Conservation (phyloP, 2,329 filamentous ascomycete genomes). For the Verticillium alfalfae region DNA sequence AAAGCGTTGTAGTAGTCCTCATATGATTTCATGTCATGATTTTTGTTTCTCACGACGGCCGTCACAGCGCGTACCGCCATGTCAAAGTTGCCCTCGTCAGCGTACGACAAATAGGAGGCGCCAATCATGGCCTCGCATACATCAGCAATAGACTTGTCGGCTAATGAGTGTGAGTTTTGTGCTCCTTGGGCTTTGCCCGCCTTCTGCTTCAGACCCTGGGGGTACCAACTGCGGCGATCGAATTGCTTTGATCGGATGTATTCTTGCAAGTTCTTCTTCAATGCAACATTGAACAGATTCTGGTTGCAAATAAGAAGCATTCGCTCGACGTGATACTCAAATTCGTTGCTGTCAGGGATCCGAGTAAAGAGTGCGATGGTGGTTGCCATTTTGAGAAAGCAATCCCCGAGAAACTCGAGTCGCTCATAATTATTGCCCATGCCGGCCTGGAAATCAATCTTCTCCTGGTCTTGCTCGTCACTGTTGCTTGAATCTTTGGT, state of each 20-base stretch:
- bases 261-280: slow-evolving; percentile 59
- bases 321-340: slow-evolving; percentile 80
- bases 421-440: slow-evolving; percentile 96
- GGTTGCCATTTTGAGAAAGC: slow-evolving; percentile 92
- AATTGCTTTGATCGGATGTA: slow-evolving; percentile 83
- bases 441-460: slow-evolving; percentile 70
- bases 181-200: slow-evolving; percentile 62
- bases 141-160: slow-evolving; percentile 88
- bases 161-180: slow-evolving; percentile 58
- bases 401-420: slow-evolving; percentile 88
- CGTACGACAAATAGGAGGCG: slow-evolving; percentile 60
- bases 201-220: slow-evolving; percentile 66
- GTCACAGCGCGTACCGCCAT: slow-evolving; percentile 60
- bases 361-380: slow-evolving; percentile 79
- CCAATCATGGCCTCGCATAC: slow-evolving; percentile 94
- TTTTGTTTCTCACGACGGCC: slow-evolving; percentile 60
- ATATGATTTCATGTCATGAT: slow-evolving; percentile 66
- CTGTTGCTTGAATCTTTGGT: slow-evolving; percentile 90
- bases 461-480: slow-evolving; percentile 62
- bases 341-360: slow-evolving; percentile 75
- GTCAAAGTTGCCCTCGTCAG: slow-evolving; percentile 40
- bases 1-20: slow-evolving; percentile 69
- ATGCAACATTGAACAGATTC: slow-evolving; percentile 76
- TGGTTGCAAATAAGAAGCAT: slow-evolving; percentile 91
- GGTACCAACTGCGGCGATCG: slow-evolving; percentile 83